These are phyloP conservation scores for Leccinum boreale DNA, from an alignment of 768 basidiomycete species.

Conservation along the genomic window DNA sequence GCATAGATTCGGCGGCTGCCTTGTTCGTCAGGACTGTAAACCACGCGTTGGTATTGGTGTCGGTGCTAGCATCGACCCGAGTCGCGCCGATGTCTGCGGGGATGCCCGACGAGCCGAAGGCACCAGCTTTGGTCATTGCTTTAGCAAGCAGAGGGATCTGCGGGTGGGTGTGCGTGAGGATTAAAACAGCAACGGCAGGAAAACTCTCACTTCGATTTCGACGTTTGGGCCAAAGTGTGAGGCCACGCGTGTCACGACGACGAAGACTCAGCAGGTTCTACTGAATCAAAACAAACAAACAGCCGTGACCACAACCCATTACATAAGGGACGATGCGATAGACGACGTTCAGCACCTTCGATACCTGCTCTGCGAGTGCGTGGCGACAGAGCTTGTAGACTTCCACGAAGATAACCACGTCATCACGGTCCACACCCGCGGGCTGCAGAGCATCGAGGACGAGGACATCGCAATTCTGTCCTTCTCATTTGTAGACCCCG, in stretches of 20 bases:
- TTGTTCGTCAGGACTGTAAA: slow-evolving; percentile 42
- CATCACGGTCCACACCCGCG: background rate
- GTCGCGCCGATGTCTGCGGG: slow-evolving; percentile 41
- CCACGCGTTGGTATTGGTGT: slow-evolving; percentile 17
- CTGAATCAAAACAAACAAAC: background rate
- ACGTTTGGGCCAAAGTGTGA: too few species aligned
- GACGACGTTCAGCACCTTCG: background rate
- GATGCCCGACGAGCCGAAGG: slow-evolving; percentile 48
- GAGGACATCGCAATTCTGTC: background rate
- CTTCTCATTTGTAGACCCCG: background rate
- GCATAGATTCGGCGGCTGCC: slow-evolving; percentile 34
- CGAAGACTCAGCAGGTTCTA: too few species aligned
- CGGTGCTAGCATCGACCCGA: slow-evolving; percentile 34
- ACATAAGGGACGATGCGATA: background rate
- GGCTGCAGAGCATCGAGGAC: background rate
- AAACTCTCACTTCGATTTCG: too few species aligned
- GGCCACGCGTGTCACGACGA: too few species aligned
- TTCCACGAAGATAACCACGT: background rate
- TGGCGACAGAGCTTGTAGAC: background rate
- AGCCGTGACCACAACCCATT: background rate
- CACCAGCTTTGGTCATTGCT: slow-evolving; percentile 52
- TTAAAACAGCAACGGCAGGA: background rate
- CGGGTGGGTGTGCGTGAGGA: background rate
- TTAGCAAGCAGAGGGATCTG: slow-evolving; percentile 54
- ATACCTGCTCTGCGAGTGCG: background rate